Conservation (phyloP, 2,329 filamentous ascomycete species). For the Nectriaceae sp. region DNA sequence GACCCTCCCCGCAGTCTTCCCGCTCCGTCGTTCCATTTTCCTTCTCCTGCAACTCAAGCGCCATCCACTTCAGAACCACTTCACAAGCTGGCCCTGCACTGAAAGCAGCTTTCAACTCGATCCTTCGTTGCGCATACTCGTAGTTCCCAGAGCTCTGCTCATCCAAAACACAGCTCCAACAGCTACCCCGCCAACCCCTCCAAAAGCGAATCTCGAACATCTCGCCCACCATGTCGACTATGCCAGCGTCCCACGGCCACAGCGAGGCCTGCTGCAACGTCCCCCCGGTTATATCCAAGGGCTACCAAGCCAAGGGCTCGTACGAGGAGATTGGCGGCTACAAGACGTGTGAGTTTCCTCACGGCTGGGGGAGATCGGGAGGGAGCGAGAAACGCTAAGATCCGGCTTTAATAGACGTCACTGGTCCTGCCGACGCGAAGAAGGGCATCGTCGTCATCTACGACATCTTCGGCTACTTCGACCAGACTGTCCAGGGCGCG, state of each 20-base stretch:
- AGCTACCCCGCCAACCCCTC: constrained; percentile 12
- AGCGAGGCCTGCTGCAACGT: constrained; percentile 60
- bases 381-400: no score
- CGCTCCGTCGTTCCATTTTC: no score
- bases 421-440: constrained; percentile 47
- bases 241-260: constrained; percentile 55
- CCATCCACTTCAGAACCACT: no score
- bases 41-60: no score
- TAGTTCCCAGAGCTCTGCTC: no score
- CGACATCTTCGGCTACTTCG: constrained; percentile 72
- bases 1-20: no score
- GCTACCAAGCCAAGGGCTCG: constrained; percentile 56
- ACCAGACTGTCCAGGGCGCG: constrained; percentile 69
- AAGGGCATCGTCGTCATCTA: constrained; percentile 64
- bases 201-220: no score
- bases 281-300: constrained; percentile 57
- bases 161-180: neutral
- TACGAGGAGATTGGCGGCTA: constrained; percentile 58
- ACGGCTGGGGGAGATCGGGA: neutral
- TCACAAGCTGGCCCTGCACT: neutral
- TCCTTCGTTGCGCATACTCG: no score
- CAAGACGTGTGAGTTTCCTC: constrained; percentile 48
- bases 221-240: constrained; percentile 46
- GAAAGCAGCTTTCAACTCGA: neutral
- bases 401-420: constrained; percentile 41